Base-by-base conservation (phyloP, 225 moss, liverwort and hornwort species). In the Physcomitrium patens region DNA sequence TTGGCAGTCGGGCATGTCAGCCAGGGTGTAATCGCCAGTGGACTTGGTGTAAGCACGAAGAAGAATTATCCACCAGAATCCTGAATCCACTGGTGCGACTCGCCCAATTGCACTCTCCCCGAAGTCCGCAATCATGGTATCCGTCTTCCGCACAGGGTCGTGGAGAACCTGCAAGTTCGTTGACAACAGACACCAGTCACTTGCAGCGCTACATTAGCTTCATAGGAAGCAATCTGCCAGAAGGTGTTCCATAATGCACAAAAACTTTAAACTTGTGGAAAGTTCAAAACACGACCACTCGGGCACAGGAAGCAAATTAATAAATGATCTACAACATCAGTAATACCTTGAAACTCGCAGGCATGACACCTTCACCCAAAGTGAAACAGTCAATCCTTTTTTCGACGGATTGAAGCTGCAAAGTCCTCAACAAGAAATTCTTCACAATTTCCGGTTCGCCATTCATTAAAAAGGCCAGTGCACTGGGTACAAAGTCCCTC, bases 61-160 rank as follows among this genome's bases (percentile, higher is more conserved):
- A 12, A 96, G 86, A 63, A 96, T 91, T 43, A 96, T 96, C 96
- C 96, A 96, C 96, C 96, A 96, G 12, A 96, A 96, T 15, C 96
- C 96, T 23, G 96, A 96, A 77, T 96, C 96, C 44, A 96, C 96
- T 20, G 96, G 96, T 12, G 96, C 96, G 66, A 96, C 96, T 84
- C 96, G 86, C 46, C 94, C 96, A 43, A 96, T 96, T 3, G 96
- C 96, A 79, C 94, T 94, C 73, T 96, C 96, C 16, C 96, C 96
- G 63, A 96, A 96, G 73, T 96, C 96, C 17, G 96, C 96, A 20
- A 96, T 86, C 96, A 96, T 96, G 6, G 96, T 96, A 71, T 96
- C 94, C 3, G 76, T 92, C 8, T 87, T 96, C 37, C 96, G 96
- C 26, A 82, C 84, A 18, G 94, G 92, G 63, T 96, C 96, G 53